Percentiles rank a stretch among this genome's conserved stretches.
Evolutionary conservation across 2,329 filamentous ascomycete species (phyloP).

Genomic region (Arthrobotrys conoides): DNA sequence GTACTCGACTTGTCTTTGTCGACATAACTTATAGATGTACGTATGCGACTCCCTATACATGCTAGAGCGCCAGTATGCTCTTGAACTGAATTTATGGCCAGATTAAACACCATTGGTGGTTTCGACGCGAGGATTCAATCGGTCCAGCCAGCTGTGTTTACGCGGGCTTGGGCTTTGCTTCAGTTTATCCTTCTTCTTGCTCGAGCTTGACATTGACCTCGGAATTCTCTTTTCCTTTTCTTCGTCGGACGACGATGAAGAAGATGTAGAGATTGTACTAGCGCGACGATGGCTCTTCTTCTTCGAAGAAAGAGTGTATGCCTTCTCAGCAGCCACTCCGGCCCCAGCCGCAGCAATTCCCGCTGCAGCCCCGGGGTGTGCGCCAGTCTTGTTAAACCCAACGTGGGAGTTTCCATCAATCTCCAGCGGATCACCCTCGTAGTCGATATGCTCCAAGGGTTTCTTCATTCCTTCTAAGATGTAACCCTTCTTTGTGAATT

Average conservation of each 20-base stretch:
- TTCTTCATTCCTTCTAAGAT: conserved; percentile 59
- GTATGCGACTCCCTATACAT: neutral
- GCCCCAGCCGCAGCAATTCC: conserved; percentile 17
- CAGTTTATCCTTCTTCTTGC: conserved; percentile 21
- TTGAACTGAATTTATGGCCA: neutral
- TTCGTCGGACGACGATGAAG: conserved; percentile 19
- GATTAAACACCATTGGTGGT: conserved; percentile 12
- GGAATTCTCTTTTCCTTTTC: conserved; percentile 36
- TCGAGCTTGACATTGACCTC: conserved; percentile 20
- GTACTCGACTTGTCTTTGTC: neutral
- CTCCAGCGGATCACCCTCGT: conserved; percentile 64
- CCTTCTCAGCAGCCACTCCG: conserved; percentile 23
- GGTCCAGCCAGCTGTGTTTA: conserved; percentile 43
- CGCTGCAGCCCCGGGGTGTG: neutral
- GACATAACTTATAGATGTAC: neutral
- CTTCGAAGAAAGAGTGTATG: conserved; percentile 30
- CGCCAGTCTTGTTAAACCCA: conserved; percentile 19
- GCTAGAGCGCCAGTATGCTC: neutral
- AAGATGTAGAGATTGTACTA: conserved; percentile 13
- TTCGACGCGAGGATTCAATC: conserved; percentile 43
- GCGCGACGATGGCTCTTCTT: conserved; percentile 16
- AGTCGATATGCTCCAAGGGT: conserved; percentile 45
- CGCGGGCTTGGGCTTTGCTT: conserved; percentile 27
- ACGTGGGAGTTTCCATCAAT: conserved; percentile 29
- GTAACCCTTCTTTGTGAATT: conserved; percentile 70